Evolutionary conservation across 1,284 basidiomycete species (phyloP).

Genomic region (Austroboletus novae-zelandiae): DNA sequence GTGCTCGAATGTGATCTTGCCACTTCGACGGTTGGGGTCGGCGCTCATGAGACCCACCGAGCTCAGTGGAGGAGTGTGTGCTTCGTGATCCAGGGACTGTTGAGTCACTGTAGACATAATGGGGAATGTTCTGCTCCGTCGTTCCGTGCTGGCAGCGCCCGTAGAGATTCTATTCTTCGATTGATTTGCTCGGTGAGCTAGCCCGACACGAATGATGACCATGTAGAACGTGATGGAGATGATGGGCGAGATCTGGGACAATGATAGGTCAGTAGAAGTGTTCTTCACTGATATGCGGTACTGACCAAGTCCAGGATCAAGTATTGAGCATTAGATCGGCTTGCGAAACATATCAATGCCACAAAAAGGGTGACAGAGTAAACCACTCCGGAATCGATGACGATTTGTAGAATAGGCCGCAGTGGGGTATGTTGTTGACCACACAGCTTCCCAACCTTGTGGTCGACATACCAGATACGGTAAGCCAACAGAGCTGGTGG

Average conservation of each 20-base stretch:
- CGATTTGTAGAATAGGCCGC: conserved; percentile 20
- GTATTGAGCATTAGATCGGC: conserved; percentile 12
- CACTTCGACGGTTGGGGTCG: background rate
- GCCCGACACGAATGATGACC: conserved; percentile 21
- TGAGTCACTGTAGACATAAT: background rate
- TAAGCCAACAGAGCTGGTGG: conserved; percentile 18
- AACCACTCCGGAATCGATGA: conserved; percentile 24
- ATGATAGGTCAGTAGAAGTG: background rate
- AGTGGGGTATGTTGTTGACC: conserved; percentile 9
- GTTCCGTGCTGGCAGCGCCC: background rate
- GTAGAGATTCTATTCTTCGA: background rate
- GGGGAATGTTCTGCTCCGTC: conserved; percentile 5
- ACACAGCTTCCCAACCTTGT: background rate
- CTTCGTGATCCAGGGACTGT: background rate
- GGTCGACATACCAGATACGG: conserved; percentile 26
- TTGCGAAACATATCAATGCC: conserved; percentile 11
- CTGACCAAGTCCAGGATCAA: conserved; percentile 22
- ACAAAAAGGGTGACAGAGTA: conserved; percentile 21
- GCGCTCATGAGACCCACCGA: background rate
- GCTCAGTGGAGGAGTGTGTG: background rate
- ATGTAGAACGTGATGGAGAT: conserved; percentile 28
- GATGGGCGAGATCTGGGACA: conserved; percentile 15
- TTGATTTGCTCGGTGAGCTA: conserved; percentile 7
- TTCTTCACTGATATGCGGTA: background rate
- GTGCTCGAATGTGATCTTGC: background rate